A percentile compares a stretch with the other conserved stretches of the same genome.
Conservation (phyloP, 345 rosid genomes). For the Pelargonium nanum region DNA sequence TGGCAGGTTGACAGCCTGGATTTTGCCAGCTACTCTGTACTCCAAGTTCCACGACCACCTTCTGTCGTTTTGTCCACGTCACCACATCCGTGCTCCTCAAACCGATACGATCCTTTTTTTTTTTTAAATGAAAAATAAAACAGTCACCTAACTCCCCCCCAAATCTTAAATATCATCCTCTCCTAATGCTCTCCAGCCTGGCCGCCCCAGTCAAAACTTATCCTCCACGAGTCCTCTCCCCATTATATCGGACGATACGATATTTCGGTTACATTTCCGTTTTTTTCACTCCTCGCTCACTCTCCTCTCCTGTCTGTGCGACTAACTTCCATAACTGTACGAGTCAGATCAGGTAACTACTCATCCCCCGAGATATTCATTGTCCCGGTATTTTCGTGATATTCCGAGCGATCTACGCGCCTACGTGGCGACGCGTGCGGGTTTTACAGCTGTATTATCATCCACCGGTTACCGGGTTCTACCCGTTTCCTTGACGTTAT, state of each 20-base stretch:
- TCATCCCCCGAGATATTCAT: background rate
- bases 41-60: constrained; percentile 13
- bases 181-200: background rate
- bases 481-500: too few relatives aligned
- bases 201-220: background rate
- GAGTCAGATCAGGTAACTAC: constrained; percentile 10
- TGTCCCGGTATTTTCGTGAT: constrained; percentile 1
- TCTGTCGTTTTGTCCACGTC: constrained; percentile 22
- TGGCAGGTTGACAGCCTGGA: constrained; percentile 30
- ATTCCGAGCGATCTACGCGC: constrained; percentile 4
- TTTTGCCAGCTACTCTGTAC: constrained; percentile 13
- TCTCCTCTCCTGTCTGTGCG: too few relatives aligned
- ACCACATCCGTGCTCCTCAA: background rate
- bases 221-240: background rate
- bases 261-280: background rate
- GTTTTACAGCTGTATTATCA: too few relatives aligned
- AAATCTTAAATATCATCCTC: background rate
- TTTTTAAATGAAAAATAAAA: too few relatives aligned
- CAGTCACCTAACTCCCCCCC: background rate
- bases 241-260: background rate
- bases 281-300: too few relatives aligned
- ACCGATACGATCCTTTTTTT: too few relatives aligned
- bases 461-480: too few relatives aligned
- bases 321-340: constrained; percentile 16
- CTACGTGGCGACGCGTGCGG: constrained; percentile 16